Evolutionary conservation across 495 filamentous ascomycete genomes (phyloP).

Genomic region (Penicillium malachiteum): DNA sequence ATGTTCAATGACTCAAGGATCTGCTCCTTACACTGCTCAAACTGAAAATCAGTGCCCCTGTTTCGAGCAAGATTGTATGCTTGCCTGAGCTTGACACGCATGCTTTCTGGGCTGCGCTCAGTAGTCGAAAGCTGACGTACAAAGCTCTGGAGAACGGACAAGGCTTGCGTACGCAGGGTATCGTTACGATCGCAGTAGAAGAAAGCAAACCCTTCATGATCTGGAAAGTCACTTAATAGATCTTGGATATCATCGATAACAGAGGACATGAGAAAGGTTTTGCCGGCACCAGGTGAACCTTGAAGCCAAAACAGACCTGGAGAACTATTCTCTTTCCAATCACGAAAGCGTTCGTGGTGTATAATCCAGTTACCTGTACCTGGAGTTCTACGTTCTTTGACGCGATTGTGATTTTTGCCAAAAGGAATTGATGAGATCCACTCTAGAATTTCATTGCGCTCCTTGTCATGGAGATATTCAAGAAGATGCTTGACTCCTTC

Average conservation of each 20-base stretch:
- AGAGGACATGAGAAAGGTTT: slow-evolving; percentile 35
- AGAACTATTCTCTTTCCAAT: slow-evolving; percentile 12
- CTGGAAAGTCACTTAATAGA: neutral
- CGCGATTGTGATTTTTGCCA: slow-evolving; percentile 16
- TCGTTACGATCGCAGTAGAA: neutral
- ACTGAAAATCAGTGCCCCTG: neutral
- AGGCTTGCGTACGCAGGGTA: neutral
- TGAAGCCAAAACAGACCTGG: slow-evolving; percentile 26
- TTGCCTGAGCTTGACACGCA: neutral
- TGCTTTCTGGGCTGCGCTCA: neutral
- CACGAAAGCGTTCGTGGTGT: slow-evolving; percentile 9
- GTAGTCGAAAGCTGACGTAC: neutral
- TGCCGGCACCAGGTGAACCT: slow-evolving; percentile 33
- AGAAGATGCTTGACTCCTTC: too few relatives aligned
- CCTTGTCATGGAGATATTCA: too few relatives aligned
- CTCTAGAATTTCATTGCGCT: slow-evolving; percentile 11
- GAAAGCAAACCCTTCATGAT: neutral
- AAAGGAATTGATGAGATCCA: slow-evolving; percentile 24
- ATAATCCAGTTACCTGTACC: slow-evolving; percentile 23
- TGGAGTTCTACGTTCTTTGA: slow-evolving; percentile 15
- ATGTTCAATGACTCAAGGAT: neutral
- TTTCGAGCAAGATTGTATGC: neutral
- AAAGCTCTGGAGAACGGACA: neutral
- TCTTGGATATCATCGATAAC: slow-evolving; percentile 33
- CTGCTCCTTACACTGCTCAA: neutral